phyloP scores from a whole-genome alignment of 345 rosid genomes.

The Euphorbia pulcherrima region DNA sequence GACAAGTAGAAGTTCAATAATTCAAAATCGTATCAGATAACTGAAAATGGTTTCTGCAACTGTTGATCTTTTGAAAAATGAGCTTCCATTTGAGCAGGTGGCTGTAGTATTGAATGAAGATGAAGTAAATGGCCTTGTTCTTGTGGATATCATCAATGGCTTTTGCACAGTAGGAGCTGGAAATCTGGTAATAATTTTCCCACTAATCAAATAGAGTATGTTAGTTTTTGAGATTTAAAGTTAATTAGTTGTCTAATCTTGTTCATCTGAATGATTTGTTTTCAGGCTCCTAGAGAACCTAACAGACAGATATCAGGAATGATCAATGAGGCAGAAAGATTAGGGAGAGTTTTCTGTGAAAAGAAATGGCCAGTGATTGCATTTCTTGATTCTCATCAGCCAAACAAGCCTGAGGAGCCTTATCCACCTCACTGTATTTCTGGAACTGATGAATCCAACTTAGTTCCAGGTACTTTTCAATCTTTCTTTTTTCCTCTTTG shows the following conservation, averaged over 20 bases:
- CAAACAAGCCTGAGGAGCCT: conserved; percentile 70
- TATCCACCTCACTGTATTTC: conserved; percentile 81
- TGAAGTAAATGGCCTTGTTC: conserved; percentile 58
- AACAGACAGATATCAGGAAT: conserved; percentile 61
- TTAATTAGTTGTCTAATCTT: neutral
- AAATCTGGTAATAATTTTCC: conserved; percentile 46
- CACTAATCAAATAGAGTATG: no score
- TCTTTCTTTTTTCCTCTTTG: neutral
- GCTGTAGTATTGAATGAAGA: conserved; percentile 41
- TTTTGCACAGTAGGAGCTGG: conserved; percentile 84
- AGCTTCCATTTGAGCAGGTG: conserved; percentile 56
- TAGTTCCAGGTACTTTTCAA: conserved; percentile 59
- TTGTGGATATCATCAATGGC: conserved; percentile 77
- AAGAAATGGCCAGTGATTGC: conserved; percentile 80
- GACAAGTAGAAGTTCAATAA: neutral
- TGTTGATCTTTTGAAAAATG: conserved; percentile 44
- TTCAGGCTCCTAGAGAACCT: conserved; percentile 61
- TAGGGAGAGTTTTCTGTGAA: conserved; percentile 54
- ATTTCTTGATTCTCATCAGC: conserved; percentile 75
- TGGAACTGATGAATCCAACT: conserved; percentile 70
- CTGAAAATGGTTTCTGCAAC: conserved; percentile 28
- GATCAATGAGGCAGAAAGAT: conserved; percentile 59
- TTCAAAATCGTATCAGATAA: neutral
- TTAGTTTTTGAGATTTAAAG: no score
- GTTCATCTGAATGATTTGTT: neutral